Evolutionary conservation across 2,329 filamentous ascomycete genomes (phyloP), one percentile per base, ranked within the genome.

Genomic region (Nemania sp.): DNA sequence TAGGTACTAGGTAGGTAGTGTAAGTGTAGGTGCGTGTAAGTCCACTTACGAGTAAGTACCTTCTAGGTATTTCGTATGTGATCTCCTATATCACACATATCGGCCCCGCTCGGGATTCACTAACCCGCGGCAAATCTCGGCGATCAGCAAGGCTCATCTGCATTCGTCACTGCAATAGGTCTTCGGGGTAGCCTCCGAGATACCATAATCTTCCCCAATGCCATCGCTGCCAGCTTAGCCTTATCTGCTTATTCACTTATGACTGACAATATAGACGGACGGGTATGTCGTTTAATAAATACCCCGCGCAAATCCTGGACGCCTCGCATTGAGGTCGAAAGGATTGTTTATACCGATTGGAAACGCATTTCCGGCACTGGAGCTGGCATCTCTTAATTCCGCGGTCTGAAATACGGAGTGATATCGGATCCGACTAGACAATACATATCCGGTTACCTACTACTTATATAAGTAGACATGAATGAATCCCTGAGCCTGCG

Each of bases 151-250:
- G 47, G 54, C 57, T 60, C 45, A 53, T 60, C 57, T 60, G 60
- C 52, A 57, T 62, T 57, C 52, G 47, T 42, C 56, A 51, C 57
- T 59, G 52, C 59, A 57, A 51, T 46, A 51, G 46, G 39, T 32
- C 37, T 63, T 60, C 62, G 45, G 67, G 54, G 69, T 61, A 66
- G 66, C 63, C 64, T 70, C 67, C 67, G 67, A 65, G 48, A 63
- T 67, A 64, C 61, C 62, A 67, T 65, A 65, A 68, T 67, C 65
- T 66, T 35, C 35, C 49, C 50, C 25, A 63, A 54, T 60, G 57
- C 49, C 45, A 56, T 34, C 25, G 50, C 42, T 53, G 32, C 54
- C 34, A 47, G 54, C 17, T 47, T 45, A 21, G 13, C 17, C 15
- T n/a, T 45, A 45, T 45, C 20, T 32, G 45, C 20, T 5, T 17